Base-by-base conservation (phyloP, 257 asterid genomes). In the Paulownia fortunei region DNA sequence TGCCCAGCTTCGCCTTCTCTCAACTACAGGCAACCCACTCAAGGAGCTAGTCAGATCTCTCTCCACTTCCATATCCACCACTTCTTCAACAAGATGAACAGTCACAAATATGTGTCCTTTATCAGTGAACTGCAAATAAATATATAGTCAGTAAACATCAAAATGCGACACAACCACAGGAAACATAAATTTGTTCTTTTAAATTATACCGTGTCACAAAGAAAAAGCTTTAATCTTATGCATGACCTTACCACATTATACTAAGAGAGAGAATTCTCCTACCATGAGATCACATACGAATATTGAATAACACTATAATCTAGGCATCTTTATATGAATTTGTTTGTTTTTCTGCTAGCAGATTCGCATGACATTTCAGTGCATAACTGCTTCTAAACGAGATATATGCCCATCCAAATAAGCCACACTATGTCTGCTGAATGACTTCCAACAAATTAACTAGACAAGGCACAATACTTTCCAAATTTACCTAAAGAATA, bases 51-150 rank as follows among this genome's bases (percentile, higher is more conserved):
- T 68, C 5, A 80, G 67, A 64, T 82, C 90, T 21, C 55, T 55
- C 62, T 86, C 92, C 8, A 39, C 81, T 64, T 87, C 88, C 44
- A 73, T 72, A 63, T 87, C 86, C 15, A 66, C 69, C 66, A 89
- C 89, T 87, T 95, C 99, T 79, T 93, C 93, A 27, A 83, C 90
- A 47, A 92, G 97, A 86, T 91, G 88, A 55, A 95, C 97, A 6
- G 88, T 92, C 83, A 92, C 96, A 79, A 82, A 88, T 81, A 95
- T 88, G 87, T 95, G 99, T 46, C 99, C 99, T 83, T 83, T 93
- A 37, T 93, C 97, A 0, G 99, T 95, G 85, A 95, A 95, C 99
- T 95, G 92, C 72, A 41, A 80, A 54, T 58, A n/a, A 56, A 84
- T 8, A 72, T 42, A 58, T 7, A 51, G 60, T 74, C 54, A 46